Evolutionary conservation across 2,329 filamentous ascomycete genomes (phyloP).

Genomic region (Aspergillus fischeri): DNA sequence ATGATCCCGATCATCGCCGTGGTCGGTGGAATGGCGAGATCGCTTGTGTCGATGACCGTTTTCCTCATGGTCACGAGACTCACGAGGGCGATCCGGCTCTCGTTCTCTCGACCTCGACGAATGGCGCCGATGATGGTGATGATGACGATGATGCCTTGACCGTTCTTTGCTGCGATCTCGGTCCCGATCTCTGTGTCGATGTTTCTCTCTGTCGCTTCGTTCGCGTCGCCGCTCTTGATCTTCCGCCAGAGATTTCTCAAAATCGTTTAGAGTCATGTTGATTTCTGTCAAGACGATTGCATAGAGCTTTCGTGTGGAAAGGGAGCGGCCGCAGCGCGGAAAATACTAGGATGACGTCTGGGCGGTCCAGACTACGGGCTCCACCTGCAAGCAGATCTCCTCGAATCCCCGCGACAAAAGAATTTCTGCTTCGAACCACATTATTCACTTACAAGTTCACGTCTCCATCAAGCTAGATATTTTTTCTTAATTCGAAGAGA

Average conservation of each 20-base stretch:
- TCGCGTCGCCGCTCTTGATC: conserved; percentile 42
- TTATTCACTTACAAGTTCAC: conserved; percentile 4
- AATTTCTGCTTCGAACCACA: conserved; percentile 15
- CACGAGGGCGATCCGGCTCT: conserved; percentile 30
- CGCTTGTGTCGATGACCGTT: conserved; percentile 62
- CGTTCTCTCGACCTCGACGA: conserved; percentile 36
- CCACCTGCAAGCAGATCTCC: conserved; percentile 24
- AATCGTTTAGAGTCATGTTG: conserved; percentile 63
- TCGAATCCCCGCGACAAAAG: conserved; percentile 25
- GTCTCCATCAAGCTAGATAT: background rate
- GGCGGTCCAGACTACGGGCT: conserved; percentile 19
- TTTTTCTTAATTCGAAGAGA: background rate
- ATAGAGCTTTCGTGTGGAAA: background rate
- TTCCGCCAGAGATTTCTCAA: conserved; percentile 70
- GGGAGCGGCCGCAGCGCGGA: background rate
- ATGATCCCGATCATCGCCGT: conserved; percentile 46
- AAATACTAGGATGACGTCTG: conserved; percentile 30
- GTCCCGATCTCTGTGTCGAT: conserved; percentile 31
- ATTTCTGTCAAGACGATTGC: background rate
- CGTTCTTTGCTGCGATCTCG: conserved; percentile 39
- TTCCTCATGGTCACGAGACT: conserved; percentile 45
- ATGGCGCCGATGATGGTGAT: conserved; percentile 44
- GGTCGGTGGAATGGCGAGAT: conserved; percentile 53
- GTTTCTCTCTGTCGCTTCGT: conserved; percentile 35
- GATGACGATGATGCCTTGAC: conserved; percentile 31